Percentiles rank a stretch among this genome's conserved stretches.
phyloP scores from a whole-genome alignment of 2,329 filamentous ascomycete genomes.

The Verticillium longisporum region DNA sequence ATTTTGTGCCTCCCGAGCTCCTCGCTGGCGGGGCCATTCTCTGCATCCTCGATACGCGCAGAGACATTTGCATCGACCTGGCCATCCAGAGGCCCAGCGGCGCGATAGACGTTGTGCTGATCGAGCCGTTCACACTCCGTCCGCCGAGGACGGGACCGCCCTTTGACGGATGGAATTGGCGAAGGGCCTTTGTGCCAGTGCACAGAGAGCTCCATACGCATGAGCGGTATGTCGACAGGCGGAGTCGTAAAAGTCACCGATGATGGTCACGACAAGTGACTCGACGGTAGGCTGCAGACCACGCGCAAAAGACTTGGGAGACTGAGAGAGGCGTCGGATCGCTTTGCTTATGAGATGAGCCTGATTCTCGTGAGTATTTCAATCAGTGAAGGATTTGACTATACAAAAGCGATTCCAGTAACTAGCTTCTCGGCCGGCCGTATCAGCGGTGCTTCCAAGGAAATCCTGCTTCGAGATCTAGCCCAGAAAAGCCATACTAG shows the following conservation, averaged over 20 bases:
- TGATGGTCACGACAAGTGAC: background rate
- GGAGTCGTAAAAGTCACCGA: background rate
- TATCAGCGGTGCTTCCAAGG: too few relatives aligned
- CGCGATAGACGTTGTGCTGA: background rate
- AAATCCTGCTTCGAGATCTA: too few relatives aligned
- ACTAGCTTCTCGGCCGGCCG: too few relatives aligned
- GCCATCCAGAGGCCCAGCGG: background rate
- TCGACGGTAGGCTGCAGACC: too few relatives aligned
- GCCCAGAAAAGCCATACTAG: too few relatives aligned
- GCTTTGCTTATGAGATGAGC: too few relatives aligned
- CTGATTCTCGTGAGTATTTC: too few relatives aligned
- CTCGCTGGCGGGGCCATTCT: background rate
- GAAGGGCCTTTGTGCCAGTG: background rate
- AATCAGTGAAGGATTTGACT: too few relatives aligned
- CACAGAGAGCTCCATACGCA: background rate
- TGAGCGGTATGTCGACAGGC: background rate
- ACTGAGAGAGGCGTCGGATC: too few relatives aligned
- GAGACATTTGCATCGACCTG: background rate
- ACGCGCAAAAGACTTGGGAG: too few relatives aligned
- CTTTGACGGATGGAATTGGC: background rate
- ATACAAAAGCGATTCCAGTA: too few relatives aligned
- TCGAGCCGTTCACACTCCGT: background rate
- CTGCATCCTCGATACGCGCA: background rate
- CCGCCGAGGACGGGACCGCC: background rate
- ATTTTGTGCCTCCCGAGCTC: background rate